phyloP scores from a whole-genome alignment of 192 early-diverging fungal species.

The Chytriomyces hyalinus region DNA sequence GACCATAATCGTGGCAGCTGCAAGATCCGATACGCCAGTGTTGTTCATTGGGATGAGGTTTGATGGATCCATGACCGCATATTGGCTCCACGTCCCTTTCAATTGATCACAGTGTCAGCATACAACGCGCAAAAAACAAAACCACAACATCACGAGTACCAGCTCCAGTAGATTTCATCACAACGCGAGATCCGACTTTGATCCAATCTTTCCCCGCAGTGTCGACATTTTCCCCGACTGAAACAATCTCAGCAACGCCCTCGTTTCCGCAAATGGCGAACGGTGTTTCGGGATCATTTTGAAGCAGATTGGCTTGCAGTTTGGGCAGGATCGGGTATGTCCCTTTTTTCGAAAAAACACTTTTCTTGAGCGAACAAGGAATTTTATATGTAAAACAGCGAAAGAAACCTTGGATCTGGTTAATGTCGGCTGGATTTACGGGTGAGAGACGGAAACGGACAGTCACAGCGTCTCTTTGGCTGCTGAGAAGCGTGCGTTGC shows the following conservation, averaged over 20 bases:
- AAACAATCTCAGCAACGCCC: slow-evolving; percentile 81
- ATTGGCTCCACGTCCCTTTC: slow-evolving; percentile 87
- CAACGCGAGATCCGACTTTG: slow-evolving; percentile 81
- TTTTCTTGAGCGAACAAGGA: too few relatives aligned
- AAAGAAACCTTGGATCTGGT: slow-evolving; percentile 83
- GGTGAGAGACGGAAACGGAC: slow-evolving; percentile 88
- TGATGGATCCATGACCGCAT: slow-evolving; percentile 52
- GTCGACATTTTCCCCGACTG: slow-evolving; percentile 63
- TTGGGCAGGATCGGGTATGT: slow-evolving; percentile 81
- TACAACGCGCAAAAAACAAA: neutral
- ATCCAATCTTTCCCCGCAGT: slow-evolving; percentile 39
- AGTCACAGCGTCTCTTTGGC: slow-evolving; percentile 44
- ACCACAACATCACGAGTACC: slow-evolving; percentile 36
- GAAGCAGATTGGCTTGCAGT: slow-evolving; percentile 46
- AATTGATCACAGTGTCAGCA: neutral
- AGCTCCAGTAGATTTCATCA: slow-evolving; percentile 64
- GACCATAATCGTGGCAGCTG: slow-evolving; percentile 81
- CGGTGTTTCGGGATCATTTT: slow-evolving; percentile 25
- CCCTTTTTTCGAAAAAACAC: slow-evolving; percentile 23
- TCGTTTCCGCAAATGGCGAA: slow-evolving; percentile 87
- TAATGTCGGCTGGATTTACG: slow-evolving; percentile 93
- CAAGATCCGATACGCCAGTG: slow-evolving; percentile 51
- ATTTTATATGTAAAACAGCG: neutral
- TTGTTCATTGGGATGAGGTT: slow-evolving; percentile 55
- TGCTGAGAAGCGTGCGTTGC: slow-evolving; percentile 11